Evolutionary conservation across 257 asterid genomes (phyloP), one percentile per base, ranked within the genome.

Genomic region (Jacaranda copaia): DNA sequence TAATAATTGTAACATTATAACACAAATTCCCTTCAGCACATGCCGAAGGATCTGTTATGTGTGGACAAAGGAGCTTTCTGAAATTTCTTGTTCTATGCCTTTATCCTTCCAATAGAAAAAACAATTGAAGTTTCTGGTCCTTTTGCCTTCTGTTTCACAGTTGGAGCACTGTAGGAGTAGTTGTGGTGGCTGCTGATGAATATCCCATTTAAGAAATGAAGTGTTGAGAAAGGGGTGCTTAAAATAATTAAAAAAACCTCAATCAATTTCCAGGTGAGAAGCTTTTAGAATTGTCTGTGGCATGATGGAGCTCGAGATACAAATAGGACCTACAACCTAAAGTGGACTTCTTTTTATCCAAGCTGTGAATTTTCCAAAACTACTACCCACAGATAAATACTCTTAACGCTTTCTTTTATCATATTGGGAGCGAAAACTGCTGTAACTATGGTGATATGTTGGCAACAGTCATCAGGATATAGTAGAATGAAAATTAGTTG

Each of bases 391-490:
- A 9, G 18, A 61, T 15, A 38, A 42, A 38, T n/a, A 53, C 8
- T 38, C 13, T 13, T 8, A 14, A 46, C 48, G 6, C 19, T 59
- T 57, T 58, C 46, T 45, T 38, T 1, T 25, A 25, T 25, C 32
- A 25, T 25, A 25, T 51, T 62, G 18, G 15, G 60, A 32, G 18
- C 11, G 49, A 20, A 70, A 77, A 59, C 58, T 35, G 57, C 36
- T 60, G 39, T 70, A 9, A 7, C 3, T 52, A 25, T 2, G 2
- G 32, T 2, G 2, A 25, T 25, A 15, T 55, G 51, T 58, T 4
- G 71, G 73, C 45, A 64, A 32, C 59, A 4, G 15, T 56, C 39
- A 35, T 72, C 32, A 72, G 61, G 64, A 66, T 38, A 25, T 25
- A 25, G 57, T 13, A 46, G 5, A 35, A 8, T 13, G 62, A 77